Conservation (phyloP, 352 stramenopile species). For the Phytopythium oedochilum region DNA sequence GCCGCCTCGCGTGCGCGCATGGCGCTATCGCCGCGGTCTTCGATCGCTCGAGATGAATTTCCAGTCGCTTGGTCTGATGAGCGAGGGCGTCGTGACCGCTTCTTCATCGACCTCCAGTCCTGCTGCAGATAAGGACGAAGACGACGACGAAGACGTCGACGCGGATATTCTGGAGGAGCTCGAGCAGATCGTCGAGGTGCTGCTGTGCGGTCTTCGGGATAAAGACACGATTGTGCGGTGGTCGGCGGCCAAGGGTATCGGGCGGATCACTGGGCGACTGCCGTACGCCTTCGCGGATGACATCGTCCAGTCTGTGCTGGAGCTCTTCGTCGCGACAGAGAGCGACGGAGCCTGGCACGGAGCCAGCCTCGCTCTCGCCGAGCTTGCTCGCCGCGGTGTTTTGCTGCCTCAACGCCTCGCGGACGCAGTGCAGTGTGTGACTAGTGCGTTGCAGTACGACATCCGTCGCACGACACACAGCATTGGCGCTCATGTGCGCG, state of each 20-base stretch:
- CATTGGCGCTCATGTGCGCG: slow-evolving; percentile 96
- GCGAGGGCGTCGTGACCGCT: background rate
- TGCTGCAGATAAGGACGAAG: background rate
- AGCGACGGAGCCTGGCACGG: slow-evolving; percentile 96
- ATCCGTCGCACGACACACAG: slow-evolving; percentile 92
- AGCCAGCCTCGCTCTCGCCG: slow-evolving; percentile 94
- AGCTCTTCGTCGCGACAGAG: slow-evolving; percentile 92
- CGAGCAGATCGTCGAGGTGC: slow-evolving; percentile 95
- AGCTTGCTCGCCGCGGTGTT: slow-evolving; percentile 93
- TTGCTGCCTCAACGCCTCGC: slow-evolving; percentile 91
- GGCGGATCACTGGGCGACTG: slow-evolving; percentile 93
- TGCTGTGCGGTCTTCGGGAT: slow-evolving; percentile 88
- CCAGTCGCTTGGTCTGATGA: slow-evolving; percentile 30
- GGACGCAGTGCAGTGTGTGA: slow-evolving; percentile 92
- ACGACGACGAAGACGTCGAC: slow-evolving; percentile 37
- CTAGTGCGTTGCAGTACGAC: slow-evolving; percentile 93
- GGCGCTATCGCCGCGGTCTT: slow-evolving; percentile 95
- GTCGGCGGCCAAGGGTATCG: slow-evolving; percentile 98
- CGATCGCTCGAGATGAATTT: slow-evolving; percentile 93
- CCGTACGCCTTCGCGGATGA: slow-evolving; percentile 95
- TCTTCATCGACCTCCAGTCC: slow-evolving; percentile 1
- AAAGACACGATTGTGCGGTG: slow-evolving; percentile 97
- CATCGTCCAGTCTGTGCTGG: slow-evolving; percentile 94
- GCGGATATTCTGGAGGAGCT: slow-evolving; percentile 93
- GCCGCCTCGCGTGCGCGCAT: slow-evolving; percentile 91